A percentile compares a stretch with the other conserved stretches of the same genome.
These are phyloP conservation scores for Quercus alba DNA, from an alignment of 306 rosid genomes.

Conservation along the genomic window DNA sequence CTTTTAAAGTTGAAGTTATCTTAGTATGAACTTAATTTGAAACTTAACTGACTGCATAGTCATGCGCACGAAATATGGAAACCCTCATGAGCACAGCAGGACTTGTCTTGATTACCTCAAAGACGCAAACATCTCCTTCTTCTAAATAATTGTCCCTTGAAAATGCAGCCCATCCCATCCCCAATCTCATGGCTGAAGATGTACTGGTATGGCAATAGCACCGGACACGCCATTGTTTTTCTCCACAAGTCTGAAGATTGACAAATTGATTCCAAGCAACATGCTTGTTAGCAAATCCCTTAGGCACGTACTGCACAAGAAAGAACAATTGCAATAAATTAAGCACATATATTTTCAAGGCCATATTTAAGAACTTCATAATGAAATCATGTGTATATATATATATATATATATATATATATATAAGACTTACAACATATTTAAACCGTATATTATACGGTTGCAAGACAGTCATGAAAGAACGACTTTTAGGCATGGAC, in stretches of 20 bases:
- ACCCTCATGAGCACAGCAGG: slow-evolving; percentile 8
- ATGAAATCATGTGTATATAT: background rate
- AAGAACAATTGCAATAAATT: background rate
- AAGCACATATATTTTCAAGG: too few species aligned
- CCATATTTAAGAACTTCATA: background rate
- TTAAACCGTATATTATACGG: background rate
- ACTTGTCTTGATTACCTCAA: slow-evolving; percentile 20
- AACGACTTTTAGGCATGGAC: background rate
- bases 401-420: too few species aligned
- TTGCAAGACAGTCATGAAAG: slow-evolving; percentile 1
- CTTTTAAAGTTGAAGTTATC: too few species aligned
- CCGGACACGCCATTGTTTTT: background rate
- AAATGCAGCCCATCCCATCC: slow-evolving; percentile 24
- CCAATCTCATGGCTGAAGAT: background rate
- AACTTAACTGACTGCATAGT: too few species aligned
- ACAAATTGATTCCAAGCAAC: background rate
- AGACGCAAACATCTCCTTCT: slow-evolving; percentile 31
- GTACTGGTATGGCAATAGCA: background rate
- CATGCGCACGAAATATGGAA: background rate
- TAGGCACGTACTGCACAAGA: slow-evolving; percentile 10
- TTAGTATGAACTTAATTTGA: too few species aligned
- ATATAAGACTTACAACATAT: slow-evolving; percentile 10
- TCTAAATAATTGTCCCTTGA: slow-evolving; percentile 6
- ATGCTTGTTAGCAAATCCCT: slow-evolving; percentile 5
- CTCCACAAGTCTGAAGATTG: background rate